Conservation (phyloP, 208 protist genomes). For the Leishmania martiniquensis region DNA sequence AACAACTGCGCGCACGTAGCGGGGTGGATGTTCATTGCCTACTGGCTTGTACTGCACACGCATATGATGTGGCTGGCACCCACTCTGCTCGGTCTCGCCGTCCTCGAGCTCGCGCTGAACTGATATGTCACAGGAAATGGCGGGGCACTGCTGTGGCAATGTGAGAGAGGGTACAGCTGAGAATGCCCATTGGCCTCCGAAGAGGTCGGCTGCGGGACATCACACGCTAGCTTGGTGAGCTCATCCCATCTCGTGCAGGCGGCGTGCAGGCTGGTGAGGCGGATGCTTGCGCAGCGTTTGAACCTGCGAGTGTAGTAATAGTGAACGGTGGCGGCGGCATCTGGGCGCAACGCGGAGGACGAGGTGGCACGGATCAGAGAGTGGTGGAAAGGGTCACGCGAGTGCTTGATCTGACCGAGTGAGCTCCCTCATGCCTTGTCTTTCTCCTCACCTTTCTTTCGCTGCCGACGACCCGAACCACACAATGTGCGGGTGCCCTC, state of each 20-base stretch:
- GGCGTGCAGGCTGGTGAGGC: neutral
- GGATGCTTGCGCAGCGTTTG: neutral
- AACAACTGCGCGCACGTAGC: slow-evolving; percentile 81
- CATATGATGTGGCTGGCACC: slow-evolving; percentile 74
- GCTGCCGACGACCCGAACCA: neutral
- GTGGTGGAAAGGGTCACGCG: neutral
- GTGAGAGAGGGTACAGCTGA: neutral
- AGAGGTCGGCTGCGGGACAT: neutral
- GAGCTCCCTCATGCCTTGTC: neutral
- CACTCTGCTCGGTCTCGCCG: slow-evolving; percentile 37
- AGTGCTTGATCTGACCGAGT: neutral
- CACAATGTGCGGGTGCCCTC: neutral
- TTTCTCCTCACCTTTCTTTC: neutral
- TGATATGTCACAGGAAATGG: slow-evolving; percentile 22
- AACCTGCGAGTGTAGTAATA: slow-evolving; percentile 6
- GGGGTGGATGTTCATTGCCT: slow-evolving; percentile 83
- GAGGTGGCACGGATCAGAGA: neutral
- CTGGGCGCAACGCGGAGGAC: neutral
- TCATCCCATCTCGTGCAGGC: neutral
- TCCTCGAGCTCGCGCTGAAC: slow-evolving; percentile 76
- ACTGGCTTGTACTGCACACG: slow-evolving; percentile 85
- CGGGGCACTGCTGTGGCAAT: neutral
- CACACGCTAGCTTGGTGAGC: neutral
- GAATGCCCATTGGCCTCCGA: neutral
- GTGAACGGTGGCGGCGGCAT: slow-evolving; percentile 4